Evolutionary conservation across 139 green algal species (phyloP).

Genomic region (Chlamydomonas schloesseri): DNA sequence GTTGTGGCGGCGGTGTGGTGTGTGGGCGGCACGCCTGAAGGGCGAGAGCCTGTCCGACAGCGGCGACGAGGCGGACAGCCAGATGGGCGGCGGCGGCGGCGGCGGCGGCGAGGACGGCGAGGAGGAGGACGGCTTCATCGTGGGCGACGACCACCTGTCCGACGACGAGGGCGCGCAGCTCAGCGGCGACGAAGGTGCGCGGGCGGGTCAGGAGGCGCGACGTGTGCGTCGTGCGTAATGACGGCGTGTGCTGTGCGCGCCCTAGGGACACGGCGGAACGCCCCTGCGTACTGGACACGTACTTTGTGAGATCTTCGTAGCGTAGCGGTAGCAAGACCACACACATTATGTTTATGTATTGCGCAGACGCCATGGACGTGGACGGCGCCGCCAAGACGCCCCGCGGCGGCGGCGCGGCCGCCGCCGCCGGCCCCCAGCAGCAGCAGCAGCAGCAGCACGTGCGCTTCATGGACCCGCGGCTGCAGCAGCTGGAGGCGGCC

Average conservation of each 20-base stretch:
- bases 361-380: constrained; percentile 19
- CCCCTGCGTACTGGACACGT: neutral
- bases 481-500: constrained; percentile 50
- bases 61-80: constrained; percentile 15
- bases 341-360: no score
- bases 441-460: no score
- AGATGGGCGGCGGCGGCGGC: constrained; percentile 34
- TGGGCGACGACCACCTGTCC: constrained; percentile 81
- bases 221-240: no score
- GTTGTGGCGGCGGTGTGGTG: no score
- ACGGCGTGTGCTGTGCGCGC: no score
- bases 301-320: no score
- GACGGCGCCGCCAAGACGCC: constrained; percentile 16
- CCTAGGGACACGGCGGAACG: no score
- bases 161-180: constrained; percentile 75
- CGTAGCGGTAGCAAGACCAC: no score
- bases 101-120: constrained; percentile 69
- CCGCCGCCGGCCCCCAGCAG: neutral
- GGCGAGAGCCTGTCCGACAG: constrained; percentile 47
- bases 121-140: constrained; percentile 79
- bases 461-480: constrained; percentile 8
- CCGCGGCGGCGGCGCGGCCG: neutral
- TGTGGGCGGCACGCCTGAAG: no score
- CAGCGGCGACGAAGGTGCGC: constrained; percentile 20
- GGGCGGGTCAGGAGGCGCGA: no score